Base-by-base conservation (phyloP, 805 yeast genomes). In the Aciculoconidium aculeatum region DNA sequence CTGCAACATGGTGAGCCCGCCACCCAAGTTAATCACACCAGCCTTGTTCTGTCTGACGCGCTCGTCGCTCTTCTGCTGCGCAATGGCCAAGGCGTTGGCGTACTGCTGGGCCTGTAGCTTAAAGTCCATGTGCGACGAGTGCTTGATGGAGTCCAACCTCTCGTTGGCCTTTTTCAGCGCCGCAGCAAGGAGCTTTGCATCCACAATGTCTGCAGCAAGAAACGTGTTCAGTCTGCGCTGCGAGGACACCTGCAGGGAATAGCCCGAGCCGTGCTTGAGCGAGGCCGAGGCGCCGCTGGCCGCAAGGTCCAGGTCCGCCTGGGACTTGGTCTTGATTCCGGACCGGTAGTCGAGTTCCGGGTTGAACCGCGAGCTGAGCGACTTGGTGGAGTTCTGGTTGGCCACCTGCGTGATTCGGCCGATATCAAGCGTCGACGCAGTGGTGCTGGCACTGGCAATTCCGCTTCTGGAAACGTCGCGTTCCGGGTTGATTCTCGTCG, bases 1-100 rank as follows among this genome's bases (percentile, higher is more conserved):
- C 36, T 71, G 80, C 21, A 82, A 66, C 70, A 90, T 75, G 47
- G 70, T 73, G 34, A 84, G 67, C 2, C 96, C 97, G 39, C 94
- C 95, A 36, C 98, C 98, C 39, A 90, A 59, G 47, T 85, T 69
- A 44, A 86, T 64, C 21, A 56, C 45, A 21, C 69, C 69, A 52
- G 78, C 72, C 40, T 77, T 75, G 37, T 67, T 64, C 27, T 48
- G 42, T 25, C 49, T 48, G 28, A 70, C 48, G 46, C 90, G 70
- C 49, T 73, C 76, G 28, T 71, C 73, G 26, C 71, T 64, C 45
- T 76, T 75, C 38, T 72, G 70, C 50, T 81, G 82, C 2, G 96
- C 96, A 38, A 82, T 60, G 17, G 78, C 77, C 31, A 80, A 67
- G 2, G 96, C 96, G 40, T 72, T 71, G 39, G 75, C 75, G 59